Percentiles rank a stretch among this genome's conserved stretches.
These are phyloP conservation scores for Elaeis guineensis DNA, from an alignment of 176 grass and related monocot species.

Conservation along the genomic window DNA sequence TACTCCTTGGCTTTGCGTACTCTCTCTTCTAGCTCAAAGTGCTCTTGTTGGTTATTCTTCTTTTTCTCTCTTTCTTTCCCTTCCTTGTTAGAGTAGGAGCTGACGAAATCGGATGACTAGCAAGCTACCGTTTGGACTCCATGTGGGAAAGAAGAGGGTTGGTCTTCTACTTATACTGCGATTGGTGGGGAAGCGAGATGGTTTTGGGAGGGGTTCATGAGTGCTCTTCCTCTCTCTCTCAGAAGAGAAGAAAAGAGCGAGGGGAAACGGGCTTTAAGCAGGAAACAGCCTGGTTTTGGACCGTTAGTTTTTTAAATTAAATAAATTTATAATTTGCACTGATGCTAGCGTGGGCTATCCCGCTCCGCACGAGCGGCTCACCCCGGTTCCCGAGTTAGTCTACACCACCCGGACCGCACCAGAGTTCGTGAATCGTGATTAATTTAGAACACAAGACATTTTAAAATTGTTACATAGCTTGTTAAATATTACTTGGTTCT, in stretches of 20 bases:
- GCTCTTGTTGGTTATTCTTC: not conserved
- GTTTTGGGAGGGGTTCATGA: not conserved
- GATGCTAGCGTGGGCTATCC: not conserved
- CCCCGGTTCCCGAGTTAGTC: slow-evolving; percentile 23
- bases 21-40: too few species aligned
- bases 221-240: slow-evolving; percentile 29
- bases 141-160: slow-evolving; percentile 1
- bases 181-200: slow-evolving; percentile 33
- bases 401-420: slow-evolving; percentile 36
- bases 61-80: not conserved
- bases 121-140: slow-evolving; percentile 8
- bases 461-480: too few species aligned
- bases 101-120: slow-evolving; percentile 13
- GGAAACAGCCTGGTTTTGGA: not conserved
- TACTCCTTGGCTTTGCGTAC: not conserved
- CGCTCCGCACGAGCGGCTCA: slow-evolving; percentile 14
- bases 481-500: too few species aligned
- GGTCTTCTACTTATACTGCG: slow-evolving; percentile 15
- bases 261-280: not conserved
- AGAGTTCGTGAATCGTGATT: slow-evolving; percentile 27
- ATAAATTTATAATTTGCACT: not conserved
- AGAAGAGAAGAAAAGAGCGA: not conserved
- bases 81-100: slow-evolving; percentile 1
- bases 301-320: slow-evolving; percentile 16
- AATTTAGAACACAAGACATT: not conserved